Percentiles rank a stretch among this genome's conserved stretches.
Evolutionary conservation across 164 flowering plant species (phyloP).

Genomic region (Malania oleifera): DNA sequence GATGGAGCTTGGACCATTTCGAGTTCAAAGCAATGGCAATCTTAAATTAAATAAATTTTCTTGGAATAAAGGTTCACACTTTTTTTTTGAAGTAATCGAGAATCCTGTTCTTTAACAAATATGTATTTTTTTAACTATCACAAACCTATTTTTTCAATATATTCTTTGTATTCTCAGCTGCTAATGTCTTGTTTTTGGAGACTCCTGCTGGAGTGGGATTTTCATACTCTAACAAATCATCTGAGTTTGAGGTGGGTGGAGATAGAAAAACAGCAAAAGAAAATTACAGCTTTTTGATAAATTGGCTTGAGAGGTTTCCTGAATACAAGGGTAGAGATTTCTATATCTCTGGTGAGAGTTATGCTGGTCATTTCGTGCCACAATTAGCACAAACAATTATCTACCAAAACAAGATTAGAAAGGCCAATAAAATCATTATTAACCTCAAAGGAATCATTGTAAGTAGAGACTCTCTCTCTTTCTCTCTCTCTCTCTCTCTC

Average conservation of each 20-base stretch:
- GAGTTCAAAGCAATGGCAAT: too few species aligned
- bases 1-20: too few species aligned
- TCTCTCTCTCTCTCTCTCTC: constrained; percentile 1
- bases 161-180: too few species aligned
- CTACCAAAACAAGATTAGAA: constrained; percentile 31
- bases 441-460: constrained; percentile 56
- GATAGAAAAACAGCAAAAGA: constrained; percentile 51
- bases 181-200: too few species aligned
- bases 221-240: constrained; percentile 57
- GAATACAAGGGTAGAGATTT: constrained; percentile 63
- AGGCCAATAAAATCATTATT: constrained; percentile 29
- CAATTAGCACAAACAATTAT: constrained; percentile 66
- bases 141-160: too few species aligned
- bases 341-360: constrained; percentile 70
- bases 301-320: constrained; percentile 75
- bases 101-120: too few species aligned
- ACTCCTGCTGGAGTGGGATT: too few species aligned
- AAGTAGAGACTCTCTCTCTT: constrained; percentile 11
- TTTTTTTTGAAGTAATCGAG: too few species aligned
- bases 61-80: too few species aligned
- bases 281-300: constrained; percentile 47
- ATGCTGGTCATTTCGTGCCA: constrained; percentile 70
- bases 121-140: too few species aligned
- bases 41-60: too few species aligned
- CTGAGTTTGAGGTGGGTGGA: constrained; percentile 38